Percentiles rank a stretch among this genome's conserved stretches.
Evolutionary conservation across 768 basidiomycete species (phyloP).

Genomic region (Leccinum variicolor): DNA sequence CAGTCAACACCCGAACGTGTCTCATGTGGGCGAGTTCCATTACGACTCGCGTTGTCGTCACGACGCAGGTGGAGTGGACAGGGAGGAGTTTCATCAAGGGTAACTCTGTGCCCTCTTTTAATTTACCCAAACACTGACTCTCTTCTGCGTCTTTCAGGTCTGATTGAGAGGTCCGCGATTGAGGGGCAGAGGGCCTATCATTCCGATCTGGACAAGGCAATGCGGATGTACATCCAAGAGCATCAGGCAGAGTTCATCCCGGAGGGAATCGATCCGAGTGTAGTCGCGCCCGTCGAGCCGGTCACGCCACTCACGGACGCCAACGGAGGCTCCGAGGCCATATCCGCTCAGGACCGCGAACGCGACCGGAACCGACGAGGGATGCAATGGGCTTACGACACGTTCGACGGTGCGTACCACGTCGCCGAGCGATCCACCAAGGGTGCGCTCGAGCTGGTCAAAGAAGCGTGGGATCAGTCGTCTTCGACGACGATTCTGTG

Average conservation of each 20-base stretch:
- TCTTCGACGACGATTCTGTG: conserved; percentile 69
- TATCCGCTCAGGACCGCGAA: conserved; percentile 41
- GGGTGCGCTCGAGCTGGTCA: conserved; percentile 73
- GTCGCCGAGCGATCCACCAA: conserved; percentile 69
- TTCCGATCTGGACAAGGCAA: conserved; percentile 73
- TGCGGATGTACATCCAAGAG: conserved; percentile 85
- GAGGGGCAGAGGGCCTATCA: conserved; percentile 92
- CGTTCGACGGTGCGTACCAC: conserved; percentile 69
- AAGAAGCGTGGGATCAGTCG: conserved; percentile 77
- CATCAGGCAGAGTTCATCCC: conserved; percentile 90
- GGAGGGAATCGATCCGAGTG: conserved; percentile 65
- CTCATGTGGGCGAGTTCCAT: conserved; percentile 88
- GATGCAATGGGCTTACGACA: conserved; percentile 88
- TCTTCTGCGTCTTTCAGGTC: conserved; percentile 47
- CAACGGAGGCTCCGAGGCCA: conserved; percentile 4
- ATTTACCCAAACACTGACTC: conserved; percentile 3
- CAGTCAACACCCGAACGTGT: conserved; percentile 92
- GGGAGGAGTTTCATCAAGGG: conserved; percentile 96
- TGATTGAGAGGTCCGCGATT: conserved; percentile 88
- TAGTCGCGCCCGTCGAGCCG: conserved; percentile 45
- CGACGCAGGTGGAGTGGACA: conserved; percentile 93
- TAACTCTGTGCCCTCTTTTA: conserved; percentile 26
- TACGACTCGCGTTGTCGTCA: conserved; percentile 75
- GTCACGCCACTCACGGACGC: conserved; percentile 25
- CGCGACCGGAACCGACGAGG: conserved; percentile 67